Percentiles rank a stretch among this genome's conserved stretches.
phyloP scores from a whole-genome alignment of 257 asterid species.

The Datura wrightii region DNA sequence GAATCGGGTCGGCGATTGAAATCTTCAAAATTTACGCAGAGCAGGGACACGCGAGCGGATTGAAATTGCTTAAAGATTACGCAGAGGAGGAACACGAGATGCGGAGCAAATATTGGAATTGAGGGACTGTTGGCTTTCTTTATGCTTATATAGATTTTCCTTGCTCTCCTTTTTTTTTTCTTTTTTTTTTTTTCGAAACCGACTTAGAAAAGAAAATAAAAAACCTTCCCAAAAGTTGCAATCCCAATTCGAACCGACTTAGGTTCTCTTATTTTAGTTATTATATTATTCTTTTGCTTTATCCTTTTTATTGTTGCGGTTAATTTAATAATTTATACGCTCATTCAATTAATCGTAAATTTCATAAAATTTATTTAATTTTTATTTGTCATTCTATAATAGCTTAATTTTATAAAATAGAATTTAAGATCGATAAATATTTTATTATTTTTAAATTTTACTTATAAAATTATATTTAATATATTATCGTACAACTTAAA shows the following conservation, averaged over 20 bases:
- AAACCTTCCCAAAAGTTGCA: neutral
- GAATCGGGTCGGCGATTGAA: neutral
- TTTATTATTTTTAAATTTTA: too few species aligned
- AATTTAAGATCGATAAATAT: too few species aligned
- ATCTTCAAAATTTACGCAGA: neutral
- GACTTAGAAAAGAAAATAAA: neutral
- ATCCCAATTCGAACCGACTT: neutral
- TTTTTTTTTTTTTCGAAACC: neutral
- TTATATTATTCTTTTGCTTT: neutral
- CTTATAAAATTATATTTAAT: too few species aligned
- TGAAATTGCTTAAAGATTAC: neutral
- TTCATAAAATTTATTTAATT: neutral
- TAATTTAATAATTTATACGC: too few species aligned
- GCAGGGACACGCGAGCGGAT: neutral
- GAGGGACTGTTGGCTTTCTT: neutral
- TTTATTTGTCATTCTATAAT: neutral
- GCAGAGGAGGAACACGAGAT: neutral
- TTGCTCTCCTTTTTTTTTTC: too few species aligned
- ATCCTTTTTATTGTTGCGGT: too few species aligned
- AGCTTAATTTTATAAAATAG: too few species aligned
- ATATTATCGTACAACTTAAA: too few species aligned
- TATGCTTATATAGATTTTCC: neutral
- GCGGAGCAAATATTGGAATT: neutral
- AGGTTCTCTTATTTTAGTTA: neutral
- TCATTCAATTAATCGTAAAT: too few species aligned